Conservation (phyloP, 306 rosid genomes). For the Fragaria nilgerrensis region DNA sequence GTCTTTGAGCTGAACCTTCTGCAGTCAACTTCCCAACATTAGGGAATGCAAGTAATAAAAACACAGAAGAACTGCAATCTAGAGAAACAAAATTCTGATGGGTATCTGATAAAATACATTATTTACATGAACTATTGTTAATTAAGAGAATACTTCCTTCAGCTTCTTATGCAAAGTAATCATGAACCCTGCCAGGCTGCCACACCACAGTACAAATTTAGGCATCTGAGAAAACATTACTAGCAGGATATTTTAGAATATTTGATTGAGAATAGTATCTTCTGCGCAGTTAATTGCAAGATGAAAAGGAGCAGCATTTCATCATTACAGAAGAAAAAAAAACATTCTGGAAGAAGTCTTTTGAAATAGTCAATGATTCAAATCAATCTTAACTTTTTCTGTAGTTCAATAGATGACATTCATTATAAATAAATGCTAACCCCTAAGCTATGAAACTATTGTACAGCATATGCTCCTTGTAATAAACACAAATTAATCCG, state of each 20-base stretch:
- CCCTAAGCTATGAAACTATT: slow-evolving; percentile 2
- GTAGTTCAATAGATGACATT: neutral
- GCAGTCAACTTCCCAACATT: slow-evolving; percentile 32
- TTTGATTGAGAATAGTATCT: neutral
- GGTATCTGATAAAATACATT: neutral
- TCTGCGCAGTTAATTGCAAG: neutral
- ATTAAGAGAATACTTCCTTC: neutral
- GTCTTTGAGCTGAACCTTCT: slow-evolving; percentile 72
- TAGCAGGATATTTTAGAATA: neutral
- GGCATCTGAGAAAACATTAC: neutral
- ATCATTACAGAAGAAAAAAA: neutral
- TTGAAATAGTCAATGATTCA: neutral
- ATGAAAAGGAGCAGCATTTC: neutral
- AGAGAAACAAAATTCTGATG: neutral
- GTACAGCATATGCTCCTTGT: neutral
- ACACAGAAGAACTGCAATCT: neutral
- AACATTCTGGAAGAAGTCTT: neutral
- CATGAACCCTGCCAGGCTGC: neutral
- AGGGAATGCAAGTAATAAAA: slow-evolving; percentile 4
- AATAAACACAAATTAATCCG: slow-evolving; percentile 1
- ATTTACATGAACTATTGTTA: neutral
- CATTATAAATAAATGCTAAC: neutral
- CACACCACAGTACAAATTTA: neutral
- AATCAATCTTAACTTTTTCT: neutral
- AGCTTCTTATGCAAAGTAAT: neutral